Evolutionary conservation across 345 rosid genomes (phyloP), one percentile per base, ranked within the genome.

Genomic region (Eucalyptus fibrosa): DNA sequence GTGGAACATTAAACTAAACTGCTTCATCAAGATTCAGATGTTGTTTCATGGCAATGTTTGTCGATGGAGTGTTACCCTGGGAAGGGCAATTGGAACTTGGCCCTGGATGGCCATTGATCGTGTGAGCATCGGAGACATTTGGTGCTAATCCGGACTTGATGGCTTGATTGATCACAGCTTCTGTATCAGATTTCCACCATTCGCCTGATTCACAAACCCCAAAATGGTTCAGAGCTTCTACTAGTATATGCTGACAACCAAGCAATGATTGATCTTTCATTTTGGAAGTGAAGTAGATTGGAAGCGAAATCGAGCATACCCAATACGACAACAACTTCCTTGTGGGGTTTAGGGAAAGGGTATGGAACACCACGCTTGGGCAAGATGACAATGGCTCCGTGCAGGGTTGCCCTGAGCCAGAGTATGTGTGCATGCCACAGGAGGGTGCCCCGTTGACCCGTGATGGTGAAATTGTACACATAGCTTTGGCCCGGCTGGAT

Each of bases 381-480:
- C 90, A 97, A 92, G 88, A 97, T 92, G 10, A 96, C 98, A 30
- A 97, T 77, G 34, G 95, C 99, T 15, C 99, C 99, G 44, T 97
- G 92, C 69, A 97, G 96, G 1, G 99, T 97, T 86, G 97, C 94
- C 91, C 98, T 93, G 14, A 97, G 96, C 99, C 99, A 97, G 53
- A 96, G 97, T 67, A 97, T 95, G 42, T 97, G 99, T 19, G 98
- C 99, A 87, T 97, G 99, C 98, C 98, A 97, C 49, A 95, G 91
- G 47, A 97, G 94, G 1, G 99, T 97, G 32, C 99, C 99, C 11
- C 99, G 93, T 90, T 97, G 99, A 26, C 99, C 98, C 18, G 97
- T 96, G 47, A 97, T 88, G 26, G 97, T 97, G 92, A 96, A 97
- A 89, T 96, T 97, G 93, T 97, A 96, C 16, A 94, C 87, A 62